Percentiles rank a stretch among this genome's conserved stretches.
Evolutionary conservation across 2,329 filamentous ascomycete genomes (phyloP).

Genomic region (Paramyrothecium sp.): DNA sequence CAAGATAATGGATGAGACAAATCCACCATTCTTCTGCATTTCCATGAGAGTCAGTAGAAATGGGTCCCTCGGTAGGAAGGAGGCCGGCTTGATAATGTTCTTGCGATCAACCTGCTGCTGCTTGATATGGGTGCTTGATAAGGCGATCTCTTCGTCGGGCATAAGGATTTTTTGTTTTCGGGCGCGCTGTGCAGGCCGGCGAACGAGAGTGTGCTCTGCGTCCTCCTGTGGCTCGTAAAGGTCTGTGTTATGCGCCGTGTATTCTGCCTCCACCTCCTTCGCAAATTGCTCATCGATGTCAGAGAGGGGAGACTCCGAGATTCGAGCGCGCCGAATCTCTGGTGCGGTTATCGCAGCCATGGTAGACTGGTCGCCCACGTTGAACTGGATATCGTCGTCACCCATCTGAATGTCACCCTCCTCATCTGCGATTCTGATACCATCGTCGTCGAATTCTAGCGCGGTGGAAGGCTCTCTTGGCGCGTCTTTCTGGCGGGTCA

Average conservation of each 20-base stretch:
- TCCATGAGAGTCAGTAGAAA: slow-evolving; percentile 84
- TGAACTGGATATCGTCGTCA: slow-evolving; percentile 63
- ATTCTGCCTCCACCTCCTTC: slow-evolving; percentile 58
- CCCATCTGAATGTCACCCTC: slow-evolving; percentile 64
- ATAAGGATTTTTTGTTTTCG: slow-evolving; percentile 77
- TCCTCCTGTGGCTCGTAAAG: slow-evolving; percentile 63
- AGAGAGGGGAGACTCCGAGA: slow-evolving; percentile 69
- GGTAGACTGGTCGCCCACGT: slow-evolving; percentile 59
- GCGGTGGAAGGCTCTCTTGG: slow-evolving; percentile 53
- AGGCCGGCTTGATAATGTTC: slow-evolving; percentile 78
- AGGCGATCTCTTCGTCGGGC: slow-evolving; percentile 77
- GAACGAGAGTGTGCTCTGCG: slow-evolving; percentile 56
- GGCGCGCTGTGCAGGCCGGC: slow-evolving; percentile 68
- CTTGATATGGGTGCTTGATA: slow-evolving; percentile 76
- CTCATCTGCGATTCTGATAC: slow-evolving; percentile 59
- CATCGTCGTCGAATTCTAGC: slow-evolving; percentile 52
- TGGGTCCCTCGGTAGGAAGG: slow-evolving; percentile 84
- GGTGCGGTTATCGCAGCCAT: slow-evolving; percentile 47
- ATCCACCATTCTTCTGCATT: slow-evolving; percentile 87
- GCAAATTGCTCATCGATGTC: slow-evolving; percentile 66
- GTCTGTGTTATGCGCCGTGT: slow-evolving; percentile 52
- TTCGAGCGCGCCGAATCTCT: slow-evolving; percentile 54
- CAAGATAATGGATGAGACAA: slow-evolving; percentile 83
- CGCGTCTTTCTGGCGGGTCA: slow-evolving; percentile 55
- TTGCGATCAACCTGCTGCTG: slow-evolving; percentile 83